Evolutionary conservation across 2,329 filamentous ascomycete genomes (phyloP), one percentile per base, ranked within the genome.

Genomic region (Penicillium polonicum): DNA sequence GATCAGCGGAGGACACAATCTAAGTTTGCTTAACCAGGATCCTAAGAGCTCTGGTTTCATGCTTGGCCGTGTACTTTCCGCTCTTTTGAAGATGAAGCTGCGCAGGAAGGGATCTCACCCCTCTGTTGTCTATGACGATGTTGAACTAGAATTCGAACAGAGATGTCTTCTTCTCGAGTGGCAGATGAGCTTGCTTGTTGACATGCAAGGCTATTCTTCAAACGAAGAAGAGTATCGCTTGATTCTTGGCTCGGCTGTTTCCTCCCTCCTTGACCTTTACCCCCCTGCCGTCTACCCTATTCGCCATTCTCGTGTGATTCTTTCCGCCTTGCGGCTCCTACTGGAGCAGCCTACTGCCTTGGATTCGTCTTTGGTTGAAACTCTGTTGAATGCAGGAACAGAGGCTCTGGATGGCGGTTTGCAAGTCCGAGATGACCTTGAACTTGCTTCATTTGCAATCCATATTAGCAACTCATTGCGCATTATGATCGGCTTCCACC

Each of bases 61-160:
- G 42, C 66, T 79, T 29, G 70, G 70, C 7, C 74, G 75, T 33
- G 74, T 76, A 5, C 61, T 78, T 19, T 68, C 67, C 5, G 65
- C 68, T 1, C 73, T 72, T 50, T 51, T 76, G 49, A 77, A 73
- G 52, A 64, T 73, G 57, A 75, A 72, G 31, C 33, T 75, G 44
- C 68, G 74, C 12, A 63, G 63, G 36, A 73, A 68, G 39, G 59
- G 64, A 23, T 64, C 64, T 4, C 68, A 70, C 12, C 48, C 65
- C 4, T 49, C 57, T 1, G 55, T 66, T 7, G 50, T 72, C 27
- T 76, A 73, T 51, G 74, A 78, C 31, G 68, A 74, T 39, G 58
- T 63, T 13, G 46, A 60, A 4, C 59, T 77, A 25, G 57, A 63
- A 3, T n/a, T 59, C 4, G 57, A 67, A 21, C 55, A 68, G 49